Percentiles rank a stretch among this genome's conserved stretches.
phyloP scores from a whole-genome alignment of 164 flowering plant species.

The Liriodendron chinense region DNA sequence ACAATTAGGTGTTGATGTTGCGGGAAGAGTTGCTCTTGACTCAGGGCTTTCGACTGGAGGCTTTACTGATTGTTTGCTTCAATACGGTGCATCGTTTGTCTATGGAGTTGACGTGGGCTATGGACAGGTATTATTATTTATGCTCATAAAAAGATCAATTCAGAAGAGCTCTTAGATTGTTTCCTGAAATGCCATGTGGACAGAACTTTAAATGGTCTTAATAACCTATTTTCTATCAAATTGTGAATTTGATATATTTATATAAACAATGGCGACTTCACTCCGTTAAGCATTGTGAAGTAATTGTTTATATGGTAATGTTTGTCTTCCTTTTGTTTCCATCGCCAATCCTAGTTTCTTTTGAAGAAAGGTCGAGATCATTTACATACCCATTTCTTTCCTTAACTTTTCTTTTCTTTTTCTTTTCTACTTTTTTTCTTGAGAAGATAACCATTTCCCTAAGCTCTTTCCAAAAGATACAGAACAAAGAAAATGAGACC shows the following conservation, averaged over 20 bases:
- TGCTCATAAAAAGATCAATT: neutral
- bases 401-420: too few relatives aligned
- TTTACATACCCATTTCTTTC: neutral
- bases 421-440: too few relatives aligned
- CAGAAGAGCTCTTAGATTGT: neutral
- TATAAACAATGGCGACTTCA: neutral
- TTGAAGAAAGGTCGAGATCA: neutral
- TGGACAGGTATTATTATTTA: slow-evolving; percentile 70
- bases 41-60: slow-evolving; percentile 99
- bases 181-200: neutral
- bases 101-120: slow-evolving; percentile 99
- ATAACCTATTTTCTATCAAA: neutral
- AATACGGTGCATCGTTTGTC: slow-evolving; percentile 86
- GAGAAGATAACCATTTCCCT: too few relatives aligned
- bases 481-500: too few relatives aligned
- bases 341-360: neutral
- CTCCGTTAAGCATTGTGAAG: too few relatives aligned
- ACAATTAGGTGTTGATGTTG: slow-evolving; percentile 71
- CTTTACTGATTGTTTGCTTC: slow-evolving; percentile 98
- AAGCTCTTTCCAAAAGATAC: too few relatives aligned
- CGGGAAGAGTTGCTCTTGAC: slow-evolving; percentile 91
- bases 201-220: neutral
- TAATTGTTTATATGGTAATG: too few relatives aligned
- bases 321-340: neutral
- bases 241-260: too few relatives aligned